Base-by-base conservation (phyloP, 2,329 filamentous ascomycete genomes). In the Stachybotrys echinatus region DNA sequence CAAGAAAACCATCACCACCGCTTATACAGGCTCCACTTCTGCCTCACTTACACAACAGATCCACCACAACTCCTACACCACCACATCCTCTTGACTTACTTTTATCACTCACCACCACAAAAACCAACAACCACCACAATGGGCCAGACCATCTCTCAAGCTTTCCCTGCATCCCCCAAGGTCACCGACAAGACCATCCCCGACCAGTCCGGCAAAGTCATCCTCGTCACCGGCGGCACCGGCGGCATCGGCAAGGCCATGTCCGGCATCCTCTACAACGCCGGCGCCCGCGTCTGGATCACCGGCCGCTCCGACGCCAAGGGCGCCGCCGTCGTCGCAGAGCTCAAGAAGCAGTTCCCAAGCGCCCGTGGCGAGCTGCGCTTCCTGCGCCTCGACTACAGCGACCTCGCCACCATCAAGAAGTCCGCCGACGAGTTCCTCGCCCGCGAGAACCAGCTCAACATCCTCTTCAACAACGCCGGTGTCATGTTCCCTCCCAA, bases 251-350 rank as follows among this genome's bases (percentile, higher is more conserved):
- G 76, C 14, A 65, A 69, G 42, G 73, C 77, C 52, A 65, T 80
- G 10, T 64, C 61, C 47, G 68, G 68, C 23, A 72, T 80, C 7
- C 66, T 81, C 10, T 81, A 80, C 60, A 55, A 60, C 2, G 67
- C 65, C 17, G 72, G 75, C 47, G 75, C 64, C 31, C 77, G 67
- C 5, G 70, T 80, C 21, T 80, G 78, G 55, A 57, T 79, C 40
- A 74, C 74, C 5, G 71, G 69, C 3, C 73, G 76, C 44, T 53
- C 53, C 42, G 38, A 48, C 19, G 14, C 27, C 5, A 50, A 45
- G 20, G 38, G 48, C 20, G 20, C 14, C 12, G 42, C 22, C 12
- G 42, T 23, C 20, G 23, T 45, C 12, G 22, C 22, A 10, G 42
- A 45, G 12, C 23, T 45, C 42, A 45, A 14, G 22, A 23, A 23